These are phyloP conservation scores for Dioscorea alata DNA, from an alignment of 106 monocot species.

Conservation along the genomic window DNA sequence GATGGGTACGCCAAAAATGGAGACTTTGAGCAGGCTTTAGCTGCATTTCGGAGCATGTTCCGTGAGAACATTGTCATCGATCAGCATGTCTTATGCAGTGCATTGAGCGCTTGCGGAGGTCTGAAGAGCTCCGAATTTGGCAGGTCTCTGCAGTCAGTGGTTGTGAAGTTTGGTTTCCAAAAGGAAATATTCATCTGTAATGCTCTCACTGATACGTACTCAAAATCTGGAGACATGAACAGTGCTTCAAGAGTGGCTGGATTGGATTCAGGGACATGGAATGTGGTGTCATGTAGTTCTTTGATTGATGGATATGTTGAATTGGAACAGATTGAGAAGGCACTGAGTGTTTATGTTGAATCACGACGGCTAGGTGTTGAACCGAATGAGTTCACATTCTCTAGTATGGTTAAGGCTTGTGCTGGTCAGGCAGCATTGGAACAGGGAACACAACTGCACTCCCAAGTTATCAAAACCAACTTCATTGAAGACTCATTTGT, in stretches of 20 bases:
- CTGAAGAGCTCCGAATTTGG: slow-evolving; percentile 17
- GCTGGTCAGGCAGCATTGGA: slow-evolving; percentile 30
- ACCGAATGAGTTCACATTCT: slow-evolving; percentile 55
- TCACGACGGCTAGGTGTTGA: slow-evolving; percentile 13
- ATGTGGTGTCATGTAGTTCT: slow-evolving; percentile 41
- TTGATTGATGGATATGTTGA: slow-evolving; percentile 56
- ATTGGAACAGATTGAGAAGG: slow-evolving; percentile 22
- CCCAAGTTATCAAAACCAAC: slow-evolving; percentile 36
- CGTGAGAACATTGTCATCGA: slow-evolving; percentile 11
- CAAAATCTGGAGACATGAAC: slow-evolving; percentile 39
- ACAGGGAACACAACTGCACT: slow-evolving; percentile 41
- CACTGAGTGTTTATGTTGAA: slow-evolving; percentile 24
- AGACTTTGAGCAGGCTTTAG: slow-evolving; percentile 19
- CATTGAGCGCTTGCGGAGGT: slow-evolving; percentile 23
- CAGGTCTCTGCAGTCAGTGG: slow-evolving; percentile 15
- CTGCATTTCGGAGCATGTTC: slow-evolving; percentile 17
- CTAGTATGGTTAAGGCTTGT: slow-evolving; percentile 53
- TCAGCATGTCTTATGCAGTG: slow-evolving; percentile 37
- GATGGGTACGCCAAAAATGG: slow-evolving; percentile 49
- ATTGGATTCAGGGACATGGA: slow-evolving; percentile 13
- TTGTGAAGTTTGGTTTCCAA: slow-evolving; percentile 24
- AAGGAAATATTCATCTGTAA: slow-evolving; percentile 13
- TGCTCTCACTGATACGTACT: slow-evolving; percentile 40
- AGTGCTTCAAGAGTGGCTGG: slow-evolving; percentile 16
- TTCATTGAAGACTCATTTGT: slow-evolving; percentile 29